Conservation (phyloP, 2,329 filamentous ascomycete genomes). For the Fusarium denticulatum region DNA sequence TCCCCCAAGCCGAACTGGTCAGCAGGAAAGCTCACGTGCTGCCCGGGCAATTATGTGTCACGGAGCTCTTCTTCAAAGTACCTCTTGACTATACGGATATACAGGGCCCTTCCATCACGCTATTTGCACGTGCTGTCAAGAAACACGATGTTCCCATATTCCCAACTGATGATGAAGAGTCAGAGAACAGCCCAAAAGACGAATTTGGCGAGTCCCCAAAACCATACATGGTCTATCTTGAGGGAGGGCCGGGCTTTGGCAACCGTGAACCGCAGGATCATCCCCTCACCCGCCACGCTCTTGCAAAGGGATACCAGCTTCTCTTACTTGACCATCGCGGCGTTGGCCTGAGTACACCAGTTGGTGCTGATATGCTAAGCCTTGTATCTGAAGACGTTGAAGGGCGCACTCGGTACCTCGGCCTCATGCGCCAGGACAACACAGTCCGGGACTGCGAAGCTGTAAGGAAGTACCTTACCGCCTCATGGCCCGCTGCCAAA, state of each 20-base stretch:
- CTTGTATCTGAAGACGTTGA: conserved; percentile 64
- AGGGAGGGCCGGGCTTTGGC: conserved; percentile 86
- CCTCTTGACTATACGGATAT: conserved; percentile 80
- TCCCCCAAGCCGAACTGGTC: conserved; percentile 52
- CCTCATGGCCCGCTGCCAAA: conserved; percentile 73
- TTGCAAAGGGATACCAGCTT: conserved; percentile 85
- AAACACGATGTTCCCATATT: conserved; percentile 72
- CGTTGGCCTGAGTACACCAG: conserved; percentile 83
- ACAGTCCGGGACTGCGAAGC: conserved; percentile 92
- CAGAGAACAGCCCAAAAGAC: conserved; percentile 18
- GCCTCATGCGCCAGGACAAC: conserved; percentile 86
- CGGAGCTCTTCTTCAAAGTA: conserved; percentile 88
- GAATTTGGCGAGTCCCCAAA: conserved; percentile 48
- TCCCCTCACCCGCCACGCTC: conserved; percentile 73
- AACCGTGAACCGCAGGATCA: conserved; percentile 79
- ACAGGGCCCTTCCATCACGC: conserved; percentile 67
- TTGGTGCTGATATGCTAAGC: conserved; percentile 77
- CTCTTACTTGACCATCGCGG: conserved; percentile 92
- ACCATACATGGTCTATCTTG: conserved; percentile 76
- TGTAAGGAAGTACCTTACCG: conserved; percentile 78
- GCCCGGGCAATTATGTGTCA: conserved; percentile 76
- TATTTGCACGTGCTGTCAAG: conserved; percentile 81
- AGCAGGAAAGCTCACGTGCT: conserved; percentile 55
- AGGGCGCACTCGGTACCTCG: conserved; percentile 82
- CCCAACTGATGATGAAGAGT: conserved; percentile 48